Percentiles rank a stretch among this genome's conserved stretches.
These are phyloP conservation scores for Ophiocordyceps sinensis DNA, from an alignment of 2,329 filamentous ascomycete species.

Conservation along the genomic window DNA sequence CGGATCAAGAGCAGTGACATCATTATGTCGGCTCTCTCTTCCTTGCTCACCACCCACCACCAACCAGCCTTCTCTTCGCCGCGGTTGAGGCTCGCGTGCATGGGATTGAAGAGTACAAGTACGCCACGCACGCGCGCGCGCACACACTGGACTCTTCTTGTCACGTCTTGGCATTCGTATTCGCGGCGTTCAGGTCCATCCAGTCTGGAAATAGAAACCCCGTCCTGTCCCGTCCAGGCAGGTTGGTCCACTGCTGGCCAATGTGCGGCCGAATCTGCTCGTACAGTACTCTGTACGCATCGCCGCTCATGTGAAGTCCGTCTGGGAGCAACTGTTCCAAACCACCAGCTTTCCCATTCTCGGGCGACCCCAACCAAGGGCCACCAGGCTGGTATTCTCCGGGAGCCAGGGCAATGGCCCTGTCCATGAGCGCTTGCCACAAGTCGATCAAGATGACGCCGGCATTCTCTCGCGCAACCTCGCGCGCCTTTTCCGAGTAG, in stretches of 20 bases:
- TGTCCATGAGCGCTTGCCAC: constrained; percentile 62
- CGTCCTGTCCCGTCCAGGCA: constrained; percentile 18
- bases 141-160: no score
- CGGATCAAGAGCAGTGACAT: not conserved
- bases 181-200: constrained; percentile 12
- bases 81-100: not conserved
- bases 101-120: not conserved
- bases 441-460: constrained; percentile 64
- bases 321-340: constrained; percentile 39
- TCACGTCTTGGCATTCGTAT: not conserved
- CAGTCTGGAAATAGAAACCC: constrained; percentile 36
- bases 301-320: constrained; percentile 41
- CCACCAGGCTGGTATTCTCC: constrained; percentile 38
- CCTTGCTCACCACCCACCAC: not conserved
- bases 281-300: constrained; percentile 38
- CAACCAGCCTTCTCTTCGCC: not conserved
- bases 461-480: constrained; percentile 53
- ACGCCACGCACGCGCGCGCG: no score
- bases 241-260: constrained; percentile 25
- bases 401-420: constrained; percentile 43
- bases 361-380: constrained; percentile 33
- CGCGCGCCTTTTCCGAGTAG: constrained; percentile 46
- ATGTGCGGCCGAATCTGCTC: constrained; percentile 33
- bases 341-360: constrained; percentile 34
- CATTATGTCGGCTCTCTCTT: not conserved